Evolutionary conservation across 208 protist species (phyloP).

Genomic region (Leishmania gerbilli): DNA sequence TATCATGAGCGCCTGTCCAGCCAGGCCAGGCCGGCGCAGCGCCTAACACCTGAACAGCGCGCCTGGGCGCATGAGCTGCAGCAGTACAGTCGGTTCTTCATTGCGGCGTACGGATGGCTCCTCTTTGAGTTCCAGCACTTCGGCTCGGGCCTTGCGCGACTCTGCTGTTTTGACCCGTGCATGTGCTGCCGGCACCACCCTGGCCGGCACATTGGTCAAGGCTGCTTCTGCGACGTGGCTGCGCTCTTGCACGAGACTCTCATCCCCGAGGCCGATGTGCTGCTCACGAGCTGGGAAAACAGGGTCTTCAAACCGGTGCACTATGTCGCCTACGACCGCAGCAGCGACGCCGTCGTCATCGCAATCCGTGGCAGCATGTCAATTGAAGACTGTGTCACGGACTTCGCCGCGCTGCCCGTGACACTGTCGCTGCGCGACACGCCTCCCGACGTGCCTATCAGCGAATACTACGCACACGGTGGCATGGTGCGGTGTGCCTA

Average conservation of each 20-base stretch:
- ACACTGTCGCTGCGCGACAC: constrained; percentile 38
- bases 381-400: constrained; percentile 81
- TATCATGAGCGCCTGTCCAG: constrained; percentile 45
- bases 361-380: constrained; percentile 89
- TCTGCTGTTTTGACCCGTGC: constrained; percentile 65
- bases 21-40: constrained; percentile 50
- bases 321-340: constrained; percentile 71
- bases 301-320: constrained; percentile 72
- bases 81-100: constrained; percentile 74
- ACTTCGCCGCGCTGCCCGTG: constrained; percentile 62
- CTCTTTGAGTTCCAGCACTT: constrained; percentile 74
- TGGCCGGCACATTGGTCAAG: constrained; percentile 49
- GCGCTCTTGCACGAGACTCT: constrained; percentile 58
- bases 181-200: constrained; percentile 66
- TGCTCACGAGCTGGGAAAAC: constrained; percentile 78
- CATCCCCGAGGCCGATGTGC: constrained; percentile 62
- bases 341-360: constrained; percentile 65
- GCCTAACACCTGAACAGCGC: constrained; percentile 42
- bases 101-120: constrained; percentile 78
- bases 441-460: constrained; percentile 10
- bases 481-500: constrained; percentile 72
- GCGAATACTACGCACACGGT: constrained; percentile 81
- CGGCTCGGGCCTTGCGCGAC: constrained; percentile 48
- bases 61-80: constrained; percentile 46
- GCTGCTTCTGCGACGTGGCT: constrained; percentile 67